A percentile compares a stretch with the other conserved stretches of the same genome.
These are phyloP conservation scores for Coccomyxa sp. DNA, from an alignment of 139 green algal species.

Conservation along the genomic window DNA sequence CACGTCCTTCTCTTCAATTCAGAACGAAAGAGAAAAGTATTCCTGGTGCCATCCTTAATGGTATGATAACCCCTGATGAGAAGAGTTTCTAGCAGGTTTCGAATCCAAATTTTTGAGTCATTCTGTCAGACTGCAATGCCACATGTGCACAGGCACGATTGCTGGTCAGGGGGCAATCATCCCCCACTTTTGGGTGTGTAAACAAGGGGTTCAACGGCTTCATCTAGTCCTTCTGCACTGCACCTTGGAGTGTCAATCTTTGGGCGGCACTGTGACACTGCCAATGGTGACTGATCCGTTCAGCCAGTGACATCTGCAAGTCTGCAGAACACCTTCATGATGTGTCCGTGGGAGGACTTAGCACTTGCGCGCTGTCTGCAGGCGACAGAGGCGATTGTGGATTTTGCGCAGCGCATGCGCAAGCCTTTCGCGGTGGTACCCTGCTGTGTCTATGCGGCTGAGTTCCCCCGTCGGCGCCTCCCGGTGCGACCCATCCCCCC, in stretches of 20 bases:
- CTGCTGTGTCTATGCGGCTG: slow-evolving; percentile 35
- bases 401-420: slow-evolving; percentile 21
- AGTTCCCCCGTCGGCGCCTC: slow-evolving; percentile 20
- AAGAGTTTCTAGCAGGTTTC: background rate
- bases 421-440: slow-evolving; percentile 38
- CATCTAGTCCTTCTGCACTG: background rate
- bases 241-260: background rate
- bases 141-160: background rate
- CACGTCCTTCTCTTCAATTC: background rate
- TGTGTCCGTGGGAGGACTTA: too few relatives aligned
- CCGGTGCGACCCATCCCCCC: too few relatives aligned
- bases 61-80: background rate
- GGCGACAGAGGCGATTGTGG: slow-evolving; percentile 34
- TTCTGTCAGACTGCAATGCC: background rate
- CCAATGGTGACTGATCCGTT: too few relatives aligned
- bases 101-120: background rate
- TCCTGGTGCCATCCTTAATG: background rate
- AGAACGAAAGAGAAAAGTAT: background rate
- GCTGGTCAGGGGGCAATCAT: too few relatives aligned
- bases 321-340: too few relatives aligned
- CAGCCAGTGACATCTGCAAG: too few relatives aligned
- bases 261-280: too few relatives aligned
- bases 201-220: too few relatives aligned
- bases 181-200: too few relatives aligned
- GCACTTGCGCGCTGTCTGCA: slow-evolving; percentile 2